phyloP scores from a whole-genome alignment of 169 alveolate genomes.

The Plasmodium coatneyi region DNA sequence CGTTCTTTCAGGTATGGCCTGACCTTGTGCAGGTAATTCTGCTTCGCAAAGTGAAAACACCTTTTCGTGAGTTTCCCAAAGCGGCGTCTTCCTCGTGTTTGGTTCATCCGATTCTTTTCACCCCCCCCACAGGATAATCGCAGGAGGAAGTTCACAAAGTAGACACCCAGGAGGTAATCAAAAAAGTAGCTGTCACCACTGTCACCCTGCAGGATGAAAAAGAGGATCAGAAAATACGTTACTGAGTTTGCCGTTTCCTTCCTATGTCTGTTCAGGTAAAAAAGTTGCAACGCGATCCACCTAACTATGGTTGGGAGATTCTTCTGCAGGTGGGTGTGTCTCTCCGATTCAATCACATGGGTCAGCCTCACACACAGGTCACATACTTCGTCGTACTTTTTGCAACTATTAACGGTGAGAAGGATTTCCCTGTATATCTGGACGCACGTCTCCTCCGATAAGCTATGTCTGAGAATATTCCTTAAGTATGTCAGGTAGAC shows the following conservation, averaged over 20 bases:
- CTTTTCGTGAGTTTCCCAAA: neutral
- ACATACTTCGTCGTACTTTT: neutral
- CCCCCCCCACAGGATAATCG: neutral
- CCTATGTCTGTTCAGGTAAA: constrained; percentile 31
- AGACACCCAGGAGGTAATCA: neutral
- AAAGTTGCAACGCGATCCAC: constrained; percentile 49
- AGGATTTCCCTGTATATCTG: neutral
- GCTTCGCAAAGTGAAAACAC: neutral
- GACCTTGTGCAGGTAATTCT: neutral
- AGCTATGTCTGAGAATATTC: neutral
- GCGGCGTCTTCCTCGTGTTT: neutral
- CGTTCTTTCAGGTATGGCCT: neutral
- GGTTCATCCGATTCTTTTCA: neutral
- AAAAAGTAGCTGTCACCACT: neutral
- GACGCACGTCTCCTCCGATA: neutral
- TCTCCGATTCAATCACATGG: neutral
- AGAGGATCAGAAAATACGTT: constrained; percentile 28
- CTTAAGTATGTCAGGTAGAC: constrained; percentile 4
- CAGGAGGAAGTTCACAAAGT: constrained; percentile 16
- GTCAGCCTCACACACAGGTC: neutral
- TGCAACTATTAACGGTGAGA: neutral
- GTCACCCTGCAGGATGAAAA: constrained; percentile 28
- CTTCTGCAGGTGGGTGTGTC: neutral
- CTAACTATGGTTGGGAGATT: neutral
- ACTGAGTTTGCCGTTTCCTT: neutral